Base-by-base conservation (phyloP, 2,329 filamentous ascomycete species). In the Paraconiothyrium brasiliense region DNA sequence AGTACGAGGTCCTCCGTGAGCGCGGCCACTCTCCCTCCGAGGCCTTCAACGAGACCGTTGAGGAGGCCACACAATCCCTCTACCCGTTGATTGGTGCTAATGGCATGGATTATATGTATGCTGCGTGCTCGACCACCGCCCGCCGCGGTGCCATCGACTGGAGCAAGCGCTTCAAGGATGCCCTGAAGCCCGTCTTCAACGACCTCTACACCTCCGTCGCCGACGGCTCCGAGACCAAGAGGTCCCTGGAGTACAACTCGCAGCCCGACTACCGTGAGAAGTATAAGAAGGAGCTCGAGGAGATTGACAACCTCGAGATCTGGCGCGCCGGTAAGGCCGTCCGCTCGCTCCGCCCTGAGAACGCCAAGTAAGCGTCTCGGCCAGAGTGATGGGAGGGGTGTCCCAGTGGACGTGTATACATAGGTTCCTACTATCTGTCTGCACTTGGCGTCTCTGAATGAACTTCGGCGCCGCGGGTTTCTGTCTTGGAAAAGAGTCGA, bases 61-160 rank as follows among this genome's bases (percentile, higher is more conserved):
- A 99, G 89, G 95, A 99, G 89, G 95, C 95, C 70, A 99, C 95
- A 57, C 95, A 99, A 89, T 93, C 89, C 71, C 87, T 99, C 79
- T 99, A 99, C 89, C 95, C 95, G 69, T 88, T 99, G 79, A 99
- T 99, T 78, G 95, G 94, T 79, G 89, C 88, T 84, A 92, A 98
- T 85, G 95, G 95, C 79, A 98, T 99, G 95, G 95, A 99, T 87
- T 99, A 96, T 93, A 99, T 99, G 95, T 99, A 96, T 87, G 94
- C 94, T 81, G 95, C 95, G 72, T 99, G 95, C 92, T 98, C 94
- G 68, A 99, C 95, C 80, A 99, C 95, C 62, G 95, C 95, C 79
- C 93, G 95, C 79, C 94, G 95, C 80, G 95, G 95, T 84, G 95
- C 95, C 84, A 97, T 99, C 80, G 95, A 99, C 89, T 99, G 95